Evolutionary conservation across 768 basidiomycete species (phyloP).

Genomic region (Suillus brevipes): DNA sequence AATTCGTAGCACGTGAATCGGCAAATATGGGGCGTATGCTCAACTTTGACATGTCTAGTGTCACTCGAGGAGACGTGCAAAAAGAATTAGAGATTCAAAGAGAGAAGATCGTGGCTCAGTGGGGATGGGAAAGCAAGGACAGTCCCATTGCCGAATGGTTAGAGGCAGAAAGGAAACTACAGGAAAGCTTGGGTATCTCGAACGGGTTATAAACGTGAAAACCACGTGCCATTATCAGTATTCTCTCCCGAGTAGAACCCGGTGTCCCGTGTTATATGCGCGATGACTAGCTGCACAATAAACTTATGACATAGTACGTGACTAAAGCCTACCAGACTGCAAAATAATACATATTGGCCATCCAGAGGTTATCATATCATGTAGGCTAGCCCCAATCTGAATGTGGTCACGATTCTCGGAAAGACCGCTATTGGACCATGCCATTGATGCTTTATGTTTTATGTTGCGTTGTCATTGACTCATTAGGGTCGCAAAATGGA

Average conservation of each 20-base stretch:
- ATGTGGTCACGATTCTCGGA: too few species aligned
- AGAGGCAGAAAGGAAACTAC: neutral
- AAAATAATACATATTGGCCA: too few species aligned
- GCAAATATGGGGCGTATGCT: constrained; percentile 11
- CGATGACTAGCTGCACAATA: too few species aligned
- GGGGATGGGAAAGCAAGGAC: neutral
- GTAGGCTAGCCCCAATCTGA: too few species aligned
- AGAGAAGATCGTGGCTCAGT: constrained; percentile 14
- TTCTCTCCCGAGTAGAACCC: neutral
- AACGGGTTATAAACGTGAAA: neutral
- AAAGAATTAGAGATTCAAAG: constrained; percentile 13
- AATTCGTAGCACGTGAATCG: constrained; percentile 14
- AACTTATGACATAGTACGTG: too few species aligned
- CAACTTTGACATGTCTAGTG: constrained; percentile 17
- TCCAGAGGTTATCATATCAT: too few species aligned
- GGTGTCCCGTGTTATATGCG: too few species aligned
- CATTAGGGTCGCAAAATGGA: too few species aligned
- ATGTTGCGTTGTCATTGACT: too few species aligned
- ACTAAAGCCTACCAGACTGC: too few species aligned
- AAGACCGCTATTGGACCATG: too few species aligned
- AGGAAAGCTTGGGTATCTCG: neutral
- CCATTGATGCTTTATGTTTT: too few species aligned
- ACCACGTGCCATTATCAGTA: neutral
- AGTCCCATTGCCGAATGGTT: neutral
- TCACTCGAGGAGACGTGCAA: neutral